phyloP scores from a whole-genome alignment of 192 early-diverging fungal species.

The Lobosporangium transversale region DNA sequence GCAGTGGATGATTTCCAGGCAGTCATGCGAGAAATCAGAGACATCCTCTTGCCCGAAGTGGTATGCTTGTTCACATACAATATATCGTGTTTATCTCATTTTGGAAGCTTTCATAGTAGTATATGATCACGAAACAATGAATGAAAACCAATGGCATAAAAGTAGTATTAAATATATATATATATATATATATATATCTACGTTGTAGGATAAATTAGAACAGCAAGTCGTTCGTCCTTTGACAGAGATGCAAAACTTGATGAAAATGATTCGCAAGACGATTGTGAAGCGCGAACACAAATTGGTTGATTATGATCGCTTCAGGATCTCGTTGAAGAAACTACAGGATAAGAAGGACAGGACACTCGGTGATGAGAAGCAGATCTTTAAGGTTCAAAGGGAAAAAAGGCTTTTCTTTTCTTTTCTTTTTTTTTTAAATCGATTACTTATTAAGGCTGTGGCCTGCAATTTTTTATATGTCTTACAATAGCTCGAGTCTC shows the following conservation, averaged over 20 bases:
- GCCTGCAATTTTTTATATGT: no score
- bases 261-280: conserved; percentile 82
- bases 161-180: background rate
- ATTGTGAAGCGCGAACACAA: conserved; percentile 94
- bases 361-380: conserved; percentile 72
- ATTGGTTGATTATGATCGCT: conserved; percentile 92
- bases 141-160: no score
- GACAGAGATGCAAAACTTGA: conserved; percentile 76
- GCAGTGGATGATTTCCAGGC: conserved; percentile 50
- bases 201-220: conserved; percentile 73
- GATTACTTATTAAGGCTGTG: no score
- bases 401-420: background rate
- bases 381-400: conserved; percentile 64
- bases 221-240: conserved; percentile 78
- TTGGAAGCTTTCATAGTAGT: no score
- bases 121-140: no score
- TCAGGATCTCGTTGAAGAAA: conserved; percentile 76
- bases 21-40: conserved; percentile 48
- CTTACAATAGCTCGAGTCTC: conserved; percentile 69
- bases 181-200: background rate
- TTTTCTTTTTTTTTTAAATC: background rate
- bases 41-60: conserved; percentile 51
- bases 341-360: conserved; percentile 72
- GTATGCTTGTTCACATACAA: conserved; percentile 7
- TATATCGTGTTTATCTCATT: no score